Evolutionary conservation across 768 basidiomycete genomes (phyloP).

Genomic region (Kwoniella dendrophila): DNA sequence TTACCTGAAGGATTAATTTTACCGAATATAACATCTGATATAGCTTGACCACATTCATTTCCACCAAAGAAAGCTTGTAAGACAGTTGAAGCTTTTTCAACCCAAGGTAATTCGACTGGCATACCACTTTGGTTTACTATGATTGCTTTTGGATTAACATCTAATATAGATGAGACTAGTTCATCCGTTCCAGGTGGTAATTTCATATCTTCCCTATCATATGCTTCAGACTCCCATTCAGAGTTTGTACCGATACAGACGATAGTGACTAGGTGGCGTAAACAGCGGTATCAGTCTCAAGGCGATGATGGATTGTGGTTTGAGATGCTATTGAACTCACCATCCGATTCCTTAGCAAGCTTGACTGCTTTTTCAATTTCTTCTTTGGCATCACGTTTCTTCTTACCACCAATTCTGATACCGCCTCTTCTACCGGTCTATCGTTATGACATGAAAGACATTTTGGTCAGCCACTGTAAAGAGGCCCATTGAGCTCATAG

Average conservation of each 20-base stretch:
- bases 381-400: constrained; percentile 30
- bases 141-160: constrained; percentile 38
- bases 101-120: constrained; percentile 72
- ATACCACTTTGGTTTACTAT: constrained; percentile 43
- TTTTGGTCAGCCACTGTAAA: background rate
- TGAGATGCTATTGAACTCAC: constrained; percentile 11
- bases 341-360: constrained; percentile 60
- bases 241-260: constrained; percentile 65
- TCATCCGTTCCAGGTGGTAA: constrained; percentile 42
- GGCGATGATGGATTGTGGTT: background rate
- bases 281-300: no score
- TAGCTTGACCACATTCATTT: constrained; percentile 47
- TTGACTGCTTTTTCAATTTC: constrained; percentile 48
- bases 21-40: constrained; percentile 53
- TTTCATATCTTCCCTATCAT: constrained; percentile 69
- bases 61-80: constrained; percentile 61
- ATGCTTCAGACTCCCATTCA: constrained; percentile 76
- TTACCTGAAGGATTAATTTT: constrained; percentile 46
- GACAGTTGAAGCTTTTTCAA: constrained; percentile 61
- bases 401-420: constrained; percentile 40
- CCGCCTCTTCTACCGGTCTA: constrained; percentile 46
- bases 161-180: constrained; percentile 45
- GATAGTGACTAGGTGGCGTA: constrained; percentile 59
- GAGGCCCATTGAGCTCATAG: background rate
- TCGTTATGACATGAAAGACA: background rate